Conservation (phyloP, 352 stramenopile genomes). For the Globisporangium radiosum region DNA sequence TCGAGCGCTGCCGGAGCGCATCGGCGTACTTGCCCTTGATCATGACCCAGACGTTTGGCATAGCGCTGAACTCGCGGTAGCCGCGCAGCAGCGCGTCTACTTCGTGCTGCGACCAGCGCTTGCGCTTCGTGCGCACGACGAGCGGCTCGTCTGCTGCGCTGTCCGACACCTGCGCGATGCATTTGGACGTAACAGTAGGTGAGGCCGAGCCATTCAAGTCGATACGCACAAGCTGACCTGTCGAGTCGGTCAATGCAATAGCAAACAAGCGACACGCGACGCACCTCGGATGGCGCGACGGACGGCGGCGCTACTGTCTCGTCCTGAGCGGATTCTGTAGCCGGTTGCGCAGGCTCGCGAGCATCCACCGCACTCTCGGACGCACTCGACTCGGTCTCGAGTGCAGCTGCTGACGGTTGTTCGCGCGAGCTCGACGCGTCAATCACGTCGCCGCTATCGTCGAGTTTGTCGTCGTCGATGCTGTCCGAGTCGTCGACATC, state of each 20-base stretch:
- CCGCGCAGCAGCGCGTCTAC: constrained; percentile 53
- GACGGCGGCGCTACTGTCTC: too few species aligned
- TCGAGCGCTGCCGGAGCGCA: constrained; percentile 42
- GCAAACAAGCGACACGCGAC: too few species aligned
- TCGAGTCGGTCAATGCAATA: too few species aligned
- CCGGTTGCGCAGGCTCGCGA: too few species aligned
- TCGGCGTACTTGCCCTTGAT: constrained; percentile 57
- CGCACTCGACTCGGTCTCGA: neutral
- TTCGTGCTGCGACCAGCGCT: constrained; percentile 50
- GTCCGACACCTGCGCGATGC: neutral
- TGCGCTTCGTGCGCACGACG: constrained; percentile 15
- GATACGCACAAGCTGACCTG: too few species aligned
- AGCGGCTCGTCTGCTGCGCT: constrained; percentile 5
- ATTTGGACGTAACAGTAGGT: too few species aligned
- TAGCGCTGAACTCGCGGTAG: constrained; percentile 36
- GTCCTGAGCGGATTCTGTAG: too few species aligned
- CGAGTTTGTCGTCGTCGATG: neutral
- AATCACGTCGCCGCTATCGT: neutral
- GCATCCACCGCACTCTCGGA: too few species aligned
- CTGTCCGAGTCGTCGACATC: neutral
- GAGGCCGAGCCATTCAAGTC: too few species aligned
- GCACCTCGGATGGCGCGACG: too few species aligned
- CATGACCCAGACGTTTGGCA: constrained; percentile 56
- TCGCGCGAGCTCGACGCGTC: neutral
- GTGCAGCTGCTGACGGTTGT: neutral